phyloP scores from a whole-genome alignment of 2,329 filamentous ascomycete species.

The Colletotrichum navitas region DNA sequence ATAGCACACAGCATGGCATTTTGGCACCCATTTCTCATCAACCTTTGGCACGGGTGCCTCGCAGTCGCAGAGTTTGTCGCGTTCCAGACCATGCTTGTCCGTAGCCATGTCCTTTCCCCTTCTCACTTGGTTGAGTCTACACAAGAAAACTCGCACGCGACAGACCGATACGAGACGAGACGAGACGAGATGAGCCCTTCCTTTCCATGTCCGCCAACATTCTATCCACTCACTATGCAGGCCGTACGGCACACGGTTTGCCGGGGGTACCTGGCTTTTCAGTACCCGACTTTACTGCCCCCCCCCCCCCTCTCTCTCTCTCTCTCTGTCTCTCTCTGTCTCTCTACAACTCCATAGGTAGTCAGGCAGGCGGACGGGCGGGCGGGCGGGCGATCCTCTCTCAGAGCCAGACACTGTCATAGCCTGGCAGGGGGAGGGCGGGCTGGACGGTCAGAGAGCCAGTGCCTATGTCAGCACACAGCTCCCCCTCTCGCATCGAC shows the following conservation, averaged over 20 bases:
- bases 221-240: constrained; percentile 11
- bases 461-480: constrained; percentile 32
- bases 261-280: background rate
- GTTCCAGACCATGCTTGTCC: background rate
- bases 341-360: background rate
- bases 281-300: background rate
- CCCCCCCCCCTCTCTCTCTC: too few species aligned
- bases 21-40: constrained; percentile 9
- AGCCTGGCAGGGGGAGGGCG: background rate
- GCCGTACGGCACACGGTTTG: constrained; percentile 4
- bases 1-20: constrained; percentile 23
- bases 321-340: too few species aligned
- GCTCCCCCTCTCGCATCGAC: constrained; percentile 33
- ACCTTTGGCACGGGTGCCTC: constrained; percentile 1
- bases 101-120: background rate
- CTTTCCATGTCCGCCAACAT: background rate
- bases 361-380: background rate
- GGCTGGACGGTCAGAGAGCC: constrained; percentile 18
- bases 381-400: background rate
- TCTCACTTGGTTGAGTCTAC: constrained; percentile 7
- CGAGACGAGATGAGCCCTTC: constrained; percentile 14
- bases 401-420: constrained; percentile 23
- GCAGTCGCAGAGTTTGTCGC: background rate
- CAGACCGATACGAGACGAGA: constrained; percentile 26
- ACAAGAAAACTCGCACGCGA: constrained; percentile 23